These are phyloP conservation scores for Lachancea sp. DNA, from an alignment of 805 yeast genomes.

Conservation along the genomic window DNA sequence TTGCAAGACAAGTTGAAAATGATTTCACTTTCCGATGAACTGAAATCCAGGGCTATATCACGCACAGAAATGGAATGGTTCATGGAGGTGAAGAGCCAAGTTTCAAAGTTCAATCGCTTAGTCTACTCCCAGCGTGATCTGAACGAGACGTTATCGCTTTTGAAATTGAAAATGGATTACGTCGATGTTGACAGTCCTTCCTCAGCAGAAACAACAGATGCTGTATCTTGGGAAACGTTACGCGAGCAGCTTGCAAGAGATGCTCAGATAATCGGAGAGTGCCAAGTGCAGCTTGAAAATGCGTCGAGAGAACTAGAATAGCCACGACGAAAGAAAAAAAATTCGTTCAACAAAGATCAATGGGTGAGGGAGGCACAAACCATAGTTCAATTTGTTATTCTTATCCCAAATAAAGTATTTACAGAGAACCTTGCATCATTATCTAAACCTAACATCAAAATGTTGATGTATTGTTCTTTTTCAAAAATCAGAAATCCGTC, in stretches of 20 bases:
- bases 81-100: conserved; percentile 35
- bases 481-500: conserved; percentile 64
- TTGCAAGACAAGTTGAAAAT: conserved; percentile 27
- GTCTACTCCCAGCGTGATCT: conserved; percentile 25
- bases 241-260: conserved; percentile 32
- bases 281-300: conserved; percentile 14
- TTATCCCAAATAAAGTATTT: not conserved
- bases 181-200: conserved; percentile 4
- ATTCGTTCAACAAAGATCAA: no score
- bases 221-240: conserved; percentile 30
- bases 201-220: conserved; percentile 1
- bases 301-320: conserved; percentile 14
- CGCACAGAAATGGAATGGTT: conserved; percentile 42
- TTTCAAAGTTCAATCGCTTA: conserved; percentile 28
- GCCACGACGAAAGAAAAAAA: no score
- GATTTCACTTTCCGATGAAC: conserved; percentile 13
- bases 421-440: not conserved
- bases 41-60: conserved; percentile 31
- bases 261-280: conserved; percentile 24
- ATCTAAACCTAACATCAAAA: no score
- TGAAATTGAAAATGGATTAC: conserved; percentile 24
- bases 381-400: not conserved
- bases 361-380: not conserved
- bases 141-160: conserved; percentile 26
- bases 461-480: no score